Base-by-base conservation (phyloP, 129 eudicot genomes). In the Flaveria linearis region DNA sequence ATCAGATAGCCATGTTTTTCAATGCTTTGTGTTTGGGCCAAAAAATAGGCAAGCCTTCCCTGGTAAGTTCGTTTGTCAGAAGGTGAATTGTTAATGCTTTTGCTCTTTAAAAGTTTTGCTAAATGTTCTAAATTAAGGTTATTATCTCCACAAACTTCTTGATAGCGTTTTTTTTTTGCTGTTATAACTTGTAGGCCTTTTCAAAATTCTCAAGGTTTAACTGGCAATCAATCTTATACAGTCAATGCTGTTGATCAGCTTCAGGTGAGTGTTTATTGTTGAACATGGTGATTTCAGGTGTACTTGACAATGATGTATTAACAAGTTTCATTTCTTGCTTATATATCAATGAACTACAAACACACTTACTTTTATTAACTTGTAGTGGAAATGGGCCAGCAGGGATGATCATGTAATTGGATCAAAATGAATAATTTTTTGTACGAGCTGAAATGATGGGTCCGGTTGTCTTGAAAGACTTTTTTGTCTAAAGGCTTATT, bases 11-110 rank as follows among this genome's bases (percentile, higher is more conserved):
- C 90, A 87, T 81, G 96, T 88, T 76, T 93, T 85, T 76, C 96
- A 88, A 58, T 93, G 96, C 72, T 85, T 74, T 87, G 97, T 93
- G 36, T 88, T 93, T 79, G 98, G 97, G 61, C 97, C 98, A 91
- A 81, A 81, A 80, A 69, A 53, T 84, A 97, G 46, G 98, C 46
- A 94, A 94, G 82, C 78, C 98, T 71, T 88, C 97, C 25, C 60
- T 94, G 64, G 71, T 94, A 77, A 86, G 74, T 49, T 88, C 98
- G 50, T 88, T 88, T 68, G 69, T 87, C 33, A 93, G 98, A 85
- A 88, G 98, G 98, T 91, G 39, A 45, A 49, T 30, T 18, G 69
- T 69, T 9, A 28, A 68, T 28, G 33, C 61, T 43, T 56, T 55
- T 43, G 43, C 41, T 25, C 33, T 45, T 56, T 17, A 61, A 33